Evolutionary conservation across 805 yeast genomes (phyloP), one percentile per base, ranked within the genome.

Genomic region (Torulaspora delbrueckii): DNA sequence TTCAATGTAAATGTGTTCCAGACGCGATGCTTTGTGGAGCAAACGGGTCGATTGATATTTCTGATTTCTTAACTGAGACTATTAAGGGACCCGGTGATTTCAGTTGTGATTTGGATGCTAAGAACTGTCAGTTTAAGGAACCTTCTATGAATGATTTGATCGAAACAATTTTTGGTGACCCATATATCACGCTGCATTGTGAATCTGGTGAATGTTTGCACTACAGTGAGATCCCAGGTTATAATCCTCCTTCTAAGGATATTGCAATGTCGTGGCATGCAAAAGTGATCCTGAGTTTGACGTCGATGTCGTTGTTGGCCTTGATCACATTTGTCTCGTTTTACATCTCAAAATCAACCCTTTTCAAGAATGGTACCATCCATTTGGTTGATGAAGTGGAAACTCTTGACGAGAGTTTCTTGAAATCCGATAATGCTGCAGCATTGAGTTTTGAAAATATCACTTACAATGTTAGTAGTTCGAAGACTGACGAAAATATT

Each of bases 91-190:
- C 99, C 0, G 99, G 96, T 26, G 90, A 85, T 51, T 89, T 93
- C 58, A 69, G 79, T 3, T 93, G 99, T 68, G 86, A 88, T 62
- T 63, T 86, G 18, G 63, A 68, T 5, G 63, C 75, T 12, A 77
- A 73, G 34, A 67, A 72, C 37, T 93, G 99, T 69, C 73, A 73
- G 38, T 93, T 93, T 59, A 82, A 91, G 2, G 99, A 93, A 62
- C 98, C 99, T 37, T 82, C 93, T 44, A 91, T 93, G 97, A 86
- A 93, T 67, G 95, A 86, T 53, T 74, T 93, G 58, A 93, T 93
- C 46, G 74, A 80, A 47, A 81, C 87, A 6, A 95, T 93, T 2
- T 93, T 93, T 68, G 99, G 99, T n/a, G 99, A 93, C 62, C 86
- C 91, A 1, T 76, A 80, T 54, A 93, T 93, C 59, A 83, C 90